Evolutionary conservation across 805 yeast genomes (phyloP), one percentile per base, ranked within the genome.

Genomic region (Isabelozyma heimii): DNA sequence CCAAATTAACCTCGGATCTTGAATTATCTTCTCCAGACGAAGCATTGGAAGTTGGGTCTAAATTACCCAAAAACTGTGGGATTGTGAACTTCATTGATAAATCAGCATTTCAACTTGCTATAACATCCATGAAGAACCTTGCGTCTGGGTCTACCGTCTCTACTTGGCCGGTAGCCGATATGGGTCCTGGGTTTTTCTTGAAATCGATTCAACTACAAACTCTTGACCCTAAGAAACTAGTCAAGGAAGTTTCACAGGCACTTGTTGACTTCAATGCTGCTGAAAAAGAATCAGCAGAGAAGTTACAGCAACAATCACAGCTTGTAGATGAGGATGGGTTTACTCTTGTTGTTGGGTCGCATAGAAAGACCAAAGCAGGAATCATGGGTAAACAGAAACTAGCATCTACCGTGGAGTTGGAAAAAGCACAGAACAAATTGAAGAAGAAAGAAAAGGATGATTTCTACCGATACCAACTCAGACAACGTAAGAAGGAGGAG

Each of bases 401-500:
- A 28, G 72, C 77, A 3, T 66, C 69, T 24, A 69, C 71, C 33
- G 67, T 64, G 13, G 72, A 61, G 53, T 59, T 58, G 48, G 72
- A 64, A 2, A 73, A 68, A 48, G 68, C 72, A 13, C 66, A 70
- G 51, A 69, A 75, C 46, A 86, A 81, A 66, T 74, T 79, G 70
- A 83, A 85, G 67, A 82, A 79, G 67, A 84, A 84, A 62, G 91
- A 89, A 59, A 89, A 91, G 74, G 78, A 80, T 56, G 98, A 95
- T 70, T 94, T 94, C 75, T 94, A 94, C 75, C 79, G 97, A 60
- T 94, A 91, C 82, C 99, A 94, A 73, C 81, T 94, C 57, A 84
- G 99, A 69, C 97, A 94, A 66, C 81, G 83, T 61, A 92, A 91
- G 79, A 94, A 94, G 75, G 82, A 79, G 53, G 97, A 92, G 67